Percentiles rank a stretch among this genome's conserved stretches.
phyloP scores from a whole-genome alignment of 2,329 filamentous ascomycete genomes.

The Scopulariopsis brevicaulis region DNA sequence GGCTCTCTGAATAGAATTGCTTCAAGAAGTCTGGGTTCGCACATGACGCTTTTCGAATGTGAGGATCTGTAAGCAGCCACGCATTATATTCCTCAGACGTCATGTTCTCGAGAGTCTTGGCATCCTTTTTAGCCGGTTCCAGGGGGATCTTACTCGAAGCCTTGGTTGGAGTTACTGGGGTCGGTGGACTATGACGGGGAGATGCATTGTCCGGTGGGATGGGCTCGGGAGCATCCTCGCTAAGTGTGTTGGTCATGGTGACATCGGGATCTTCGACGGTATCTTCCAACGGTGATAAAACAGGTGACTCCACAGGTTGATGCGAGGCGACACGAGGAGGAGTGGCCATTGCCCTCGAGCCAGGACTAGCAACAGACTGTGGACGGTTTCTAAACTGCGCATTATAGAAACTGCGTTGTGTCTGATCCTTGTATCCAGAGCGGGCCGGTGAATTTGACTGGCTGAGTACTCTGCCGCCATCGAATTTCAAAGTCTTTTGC shows the following conservation, averaged over 20 bases:
- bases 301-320: not conserved
- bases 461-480: constrained; percentile 52
- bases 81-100: constrained; percentile 93
- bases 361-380: not conserved
- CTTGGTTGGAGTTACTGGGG: not conserved
- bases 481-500: constrained; percentile 63
- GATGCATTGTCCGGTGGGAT: not conserved
- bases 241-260: not conserved
- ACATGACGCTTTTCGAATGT: constrained; percentile 77
- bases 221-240: not conserved
- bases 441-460: constrained; percentile 47
- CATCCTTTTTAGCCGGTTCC: not conserved
- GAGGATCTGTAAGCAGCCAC: constrained; percentile 70
- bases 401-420: constrained; percentile 72
- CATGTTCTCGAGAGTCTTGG: constrained; percentile 43
- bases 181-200: not conserved
- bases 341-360: constrained; percentile 1
- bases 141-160: not conserved
- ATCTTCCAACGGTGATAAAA: not conserved
- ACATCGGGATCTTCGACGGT: not conserved
- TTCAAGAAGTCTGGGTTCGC: constrained; percentile 89
- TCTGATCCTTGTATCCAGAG: constrained; percentile 69
- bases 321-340: constrained; percentile 8
- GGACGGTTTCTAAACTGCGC: constrained; percentile 45
- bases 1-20: constrained; percentile 90